These are phyloP conservation scores for Leccinum insigne DNA, from an alignment of 1,284 basidiomycete species.

Conservation along the genomic window DNA sequence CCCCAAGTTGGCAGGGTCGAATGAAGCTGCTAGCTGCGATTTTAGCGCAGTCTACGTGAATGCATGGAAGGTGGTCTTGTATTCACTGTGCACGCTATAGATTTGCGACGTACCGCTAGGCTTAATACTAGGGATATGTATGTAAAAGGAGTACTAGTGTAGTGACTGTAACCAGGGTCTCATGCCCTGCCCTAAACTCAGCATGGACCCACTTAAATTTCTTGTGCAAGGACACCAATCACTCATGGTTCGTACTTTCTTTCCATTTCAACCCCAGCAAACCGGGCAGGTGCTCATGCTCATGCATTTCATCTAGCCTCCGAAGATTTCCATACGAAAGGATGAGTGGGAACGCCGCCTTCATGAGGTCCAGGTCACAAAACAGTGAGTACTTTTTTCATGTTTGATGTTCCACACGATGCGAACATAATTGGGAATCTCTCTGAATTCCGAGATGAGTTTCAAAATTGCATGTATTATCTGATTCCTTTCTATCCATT, in stretches of 20 bases:
- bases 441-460: slow-evolving; percentile 75
- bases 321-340: slow-evolving; percentile 58
- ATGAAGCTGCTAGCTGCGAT: neutral
- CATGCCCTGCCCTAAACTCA: slow-evolving; percentile 34
- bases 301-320: slow-evolving; percentile 26
- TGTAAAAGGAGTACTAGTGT: too few species aligned
- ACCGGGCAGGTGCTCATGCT: slow-evolving; percentile 10
- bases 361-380: slow-evolving; percentile 73
- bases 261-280: neutral
- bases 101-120: neutral
- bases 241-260: slow-evolving; percentile 32
- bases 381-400: slow-evolving; percentile 58
- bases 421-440: slow-evolving; percentile 83
- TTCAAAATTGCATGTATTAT: slow-evolving; percentile 74
- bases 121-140: neutral
- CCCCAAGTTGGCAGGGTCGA: neutral
- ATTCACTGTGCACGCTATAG: slow-evolving; percentile 1
- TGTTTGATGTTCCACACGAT: slow-evolving; percentile 41
- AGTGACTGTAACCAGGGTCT: neutral
- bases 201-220: slow-evolving; percentile 26
- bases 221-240: slow-evolving; percentile 7
- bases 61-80: neutral
- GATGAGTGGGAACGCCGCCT: slow-evolving; percentile 78
- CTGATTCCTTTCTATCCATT: slow-evolving; percentile 47
- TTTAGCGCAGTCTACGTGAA: neutral